phyloP scores from a whole-genome alignment of 2,329 filamentous ascomycete genomes.

The Dothideomycetes sp. region DNA sequence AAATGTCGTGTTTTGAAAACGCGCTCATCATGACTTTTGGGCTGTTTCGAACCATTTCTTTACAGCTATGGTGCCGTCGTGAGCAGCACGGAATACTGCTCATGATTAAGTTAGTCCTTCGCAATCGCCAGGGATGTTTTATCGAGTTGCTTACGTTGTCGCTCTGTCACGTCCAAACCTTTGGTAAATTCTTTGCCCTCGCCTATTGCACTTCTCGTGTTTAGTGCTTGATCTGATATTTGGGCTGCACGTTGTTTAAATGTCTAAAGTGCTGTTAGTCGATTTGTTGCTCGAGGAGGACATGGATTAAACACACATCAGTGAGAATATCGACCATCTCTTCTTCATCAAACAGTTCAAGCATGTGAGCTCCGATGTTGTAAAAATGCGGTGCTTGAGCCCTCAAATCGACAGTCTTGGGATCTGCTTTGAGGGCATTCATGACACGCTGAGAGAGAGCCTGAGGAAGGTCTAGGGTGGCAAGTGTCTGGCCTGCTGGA shows the following conservation, averaged over 20 bases:
- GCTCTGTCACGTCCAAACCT: conserved; percentile 83
- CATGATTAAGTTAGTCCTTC: too few relatives aligned
- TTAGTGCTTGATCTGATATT: conserved; percentile 81
- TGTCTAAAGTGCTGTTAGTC: conserved; percentile 40
- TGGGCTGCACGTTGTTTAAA: conserved; percentile 75
- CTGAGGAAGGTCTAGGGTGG: conserved; percentile 72
- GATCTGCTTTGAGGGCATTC: conserved; percentile 84
- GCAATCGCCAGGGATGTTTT: too few relatives aligned
- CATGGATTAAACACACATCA: conserved; percentile 27
- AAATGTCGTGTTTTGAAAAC: too few relatives aligned
- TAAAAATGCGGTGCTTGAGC: conserved; percentile 84
- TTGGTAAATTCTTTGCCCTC: conserved; percentile 72
- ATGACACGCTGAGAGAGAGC: conserved; percentile 71
- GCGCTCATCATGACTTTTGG: conserved; percentile 11
- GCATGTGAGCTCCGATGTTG: conserved; percentile 69
- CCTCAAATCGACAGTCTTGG: conserved; percentile 73
- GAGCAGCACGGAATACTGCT: conserved; percentile 39
- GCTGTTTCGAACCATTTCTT: conserved; percentile 33
- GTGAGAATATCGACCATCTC: conserved; percentile 56
- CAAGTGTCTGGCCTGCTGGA: conserved; percentile 47
- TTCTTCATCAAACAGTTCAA: conserved; percentile 88
- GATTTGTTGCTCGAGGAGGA: too few relatives aligned
- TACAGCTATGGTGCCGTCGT: conserved; percentile 39
- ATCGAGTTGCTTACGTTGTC: conserved; percentile 53
- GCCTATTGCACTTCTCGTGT: conserved; percentile 47